Evolutionary conservation across 257 asterid species (phyloP).

Genomic region (Cordia subcordata): DNA sequence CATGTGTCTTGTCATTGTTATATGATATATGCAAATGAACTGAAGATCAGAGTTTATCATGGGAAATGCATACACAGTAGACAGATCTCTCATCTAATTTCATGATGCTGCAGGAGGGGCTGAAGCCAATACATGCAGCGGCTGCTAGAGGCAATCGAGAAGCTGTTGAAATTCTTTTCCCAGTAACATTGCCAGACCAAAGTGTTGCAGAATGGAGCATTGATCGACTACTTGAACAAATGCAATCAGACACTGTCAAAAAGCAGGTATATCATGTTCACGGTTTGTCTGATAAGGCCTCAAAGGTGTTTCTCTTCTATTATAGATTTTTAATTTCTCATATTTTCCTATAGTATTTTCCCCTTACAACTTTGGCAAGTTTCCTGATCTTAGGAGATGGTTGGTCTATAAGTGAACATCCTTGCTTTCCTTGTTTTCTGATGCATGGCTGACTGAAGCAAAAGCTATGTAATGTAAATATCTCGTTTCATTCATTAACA

Average conservation of each 20-base stretch:
- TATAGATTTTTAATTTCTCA: neutral
- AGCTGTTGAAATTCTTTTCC: constrained; percentile 72
- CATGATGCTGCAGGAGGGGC: constrained; percentile 57
- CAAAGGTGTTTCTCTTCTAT: neutral
- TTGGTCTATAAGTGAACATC: no score
- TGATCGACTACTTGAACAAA: constrained; percentile 62
- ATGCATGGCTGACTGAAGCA: no score
- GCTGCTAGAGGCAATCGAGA: constrained; percentile 63
- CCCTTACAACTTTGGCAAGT: neutral
- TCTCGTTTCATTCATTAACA: no score
- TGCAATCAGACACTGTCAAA: constrained; percentile 47
- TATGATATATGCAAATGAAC: no score
- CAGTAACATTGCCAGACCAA: constrained; percentile 45
- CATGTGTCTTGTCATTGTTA: no score
- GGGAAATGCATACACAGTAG: no score
- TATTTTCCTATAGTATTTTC: neutral
- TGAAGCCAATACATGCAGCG: constrained; percentile 77
- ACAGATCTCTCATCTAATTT: neutral
- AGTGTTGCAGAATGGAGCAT: constrained; percentile 63
- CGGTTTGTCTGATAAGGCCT: constrained; percentile 2
- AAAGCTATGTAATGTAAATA: no score
- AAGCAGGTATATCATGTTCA: constrained; percentile 39
- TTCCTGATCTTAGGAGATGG: neutral
- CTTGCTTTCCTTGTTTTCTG: no score
- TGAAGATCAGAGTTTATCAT: no score